These are phyloP conservation scores for Lodderomyces parapsilosis DNA, from an alignment of 1,139 yeast species.

Conservation along the genomic window DNA sequence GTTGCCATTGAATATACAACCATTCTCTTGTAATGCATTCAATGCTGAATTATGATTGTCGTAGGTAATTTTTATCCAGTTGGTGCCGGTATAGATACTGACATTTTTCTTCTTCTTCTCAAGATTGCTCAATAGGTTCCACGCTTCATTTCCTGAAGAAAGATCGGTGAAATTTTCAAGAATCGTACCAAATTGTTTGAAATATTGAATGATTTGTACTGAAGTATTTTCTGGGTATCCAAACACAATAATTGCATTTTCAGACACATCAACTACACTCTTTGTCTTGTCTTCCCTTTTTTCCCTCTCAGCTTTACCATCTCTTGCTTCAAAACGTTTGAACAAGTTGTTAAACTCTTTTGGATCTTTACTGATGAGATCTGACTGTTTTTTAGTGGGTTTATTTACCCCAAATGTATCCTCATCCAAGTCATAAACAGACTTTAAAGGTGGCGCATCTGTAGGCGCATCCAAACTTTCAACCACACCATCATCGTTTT, in stretches of 20 bases:
- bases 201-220: conserved; percentile 66
- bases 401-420: conserved; percentile 23
- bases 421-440: conserved; percentile 57
- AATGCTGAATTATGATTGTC: conserved; percentile 73
- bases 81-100: conserved; percentile 80
- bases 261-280: conserved; percentile 24
- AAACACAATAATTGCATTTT: conserved; percentile 75
- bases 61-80: conserved; percentile 88
- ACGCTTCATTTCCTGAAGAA: neutral
- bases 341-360: conserved; percentile 46
- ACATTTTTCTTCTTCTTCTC: conserved; percentile 21
- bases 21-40: conserved; percentile 83
- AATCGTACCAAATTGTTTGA: conserved; percentile 76
- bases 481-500: conserved; percentile 19
- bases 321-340: conserved; percentile 24
- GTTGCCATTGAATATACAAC: conserved; percentile 66
- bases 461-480: conserved; percentile 16
- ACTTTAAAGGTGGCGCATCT: conserved; percentile 57
- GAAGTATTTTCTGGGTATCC: conserved; percentile 84
- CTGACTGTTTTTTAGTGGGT: conserved; percentile 30
- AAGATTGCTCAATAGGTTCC: conserved; percentile 13
- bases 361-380: conserved; percentile 48
- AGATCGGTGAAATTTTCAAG: conserved; percentile 58
- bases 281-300: neutral
- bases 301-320: conserved; percentile 10